phyloP scores from a whole-genome alignment of 2,329 filamentous ascomycete species.

The Calcarisporium arbuscula region DNA sequence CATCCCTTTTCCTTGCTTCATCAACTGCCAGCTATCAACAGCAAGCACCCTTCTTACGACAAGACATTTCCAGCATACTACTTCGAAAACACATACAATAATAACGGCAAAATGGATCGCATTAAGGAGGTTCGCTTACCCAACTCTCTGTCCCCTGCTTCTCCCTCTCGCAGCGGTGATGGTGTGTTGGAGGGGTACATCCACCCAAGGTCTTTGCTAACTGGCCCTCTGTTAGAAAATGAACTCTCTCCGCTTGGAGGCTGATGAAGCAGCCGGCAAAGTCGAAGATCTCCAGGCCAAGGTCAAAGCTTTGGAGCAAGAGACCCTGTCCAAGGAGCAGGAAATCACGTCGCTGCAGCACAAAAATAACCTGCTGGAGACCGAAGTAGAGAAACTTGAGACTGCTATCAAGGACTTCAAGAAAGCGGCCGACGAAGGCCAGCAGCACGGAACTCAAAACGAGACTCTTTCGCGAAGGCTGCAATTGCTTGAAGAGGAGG shows the following conservation, averaged over 20 bases:
- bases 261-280: constrained; percentile 75
- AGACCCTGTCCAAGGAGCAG: constrained; percentile 94
- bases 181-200: constrained; percentile 23
- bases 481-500: constrained; percentile 96
- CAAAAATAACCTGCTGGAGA: constrained; percentile 88
- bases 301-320: constrained; percentile 87
- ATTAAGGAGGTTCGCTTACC: constrained; percentile 73
- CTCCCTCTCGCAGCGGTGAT: too few species aligned
- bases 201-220: constrained; percentile 14
- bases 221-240: constrained; percentile 77
- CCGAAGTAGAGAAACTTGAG: constrained; percentile 91
- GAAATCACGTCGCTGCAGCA: constrained; percentile 94
- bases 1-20: constrained; percentile 25
- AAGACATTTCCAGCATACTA: constrained; percentile 13
- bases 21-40: constrained; percentile 22
- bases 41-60: constrained; percentile 23
- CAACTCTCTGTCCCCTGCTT: constrained; percentile 14
- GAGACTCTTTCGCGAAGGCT: constrained; percentile 87
- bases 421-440: constrained; percentile 75
- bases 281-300: constrained; percentile 81
- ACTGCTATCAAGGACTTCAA: constrained; percentile 77
- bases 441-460: constrained; percentile 78
- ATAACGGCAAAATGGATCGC: constrained; percentile 75
- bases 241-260: constrained; percentile 88
- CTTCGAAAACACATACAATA: constrained; percentile 9